phyloP scores from a whole-genome alignment of 768 basidiomycete species.

The Tricholoma hemisulphureum region DNA sequence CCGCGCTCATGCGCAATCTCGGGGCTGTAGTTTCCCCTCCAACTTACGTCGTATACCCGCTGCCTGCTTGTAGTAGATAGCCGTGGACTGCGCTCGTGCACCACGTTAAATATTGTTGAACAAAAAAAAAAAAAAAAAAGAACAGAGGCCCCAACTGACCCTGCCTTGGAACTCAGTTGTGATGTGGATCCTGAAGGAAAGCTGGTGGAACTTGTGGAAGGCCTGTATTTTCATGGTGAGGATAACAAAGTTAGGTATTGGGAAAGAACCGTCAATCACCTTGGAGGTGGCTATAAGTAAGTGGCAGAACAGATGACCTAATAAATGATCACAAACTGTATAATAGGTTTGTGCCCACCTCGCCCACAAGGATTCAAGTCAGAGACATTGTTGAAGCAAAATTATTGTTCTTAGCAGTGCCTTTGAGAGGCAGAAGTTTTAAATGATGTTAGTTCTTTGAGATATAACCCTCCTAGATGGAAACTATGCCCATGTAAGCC shows the following conservation, averaged over 20 bases:
- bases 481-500: neutral
- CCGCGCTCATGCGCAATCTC: no score
- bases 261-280: neutral
- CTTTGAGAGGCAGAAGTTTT: neutral
- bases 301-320: neutral
- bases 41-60: no score
- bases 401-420: neutral
- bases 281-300: neutral
- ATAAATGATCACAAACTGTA: neutral
- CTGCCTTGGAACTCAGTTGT: no score
- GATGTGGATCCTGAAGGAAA: neutral
- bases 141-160: no score
- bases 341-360: neutral
- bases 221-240: neutral
- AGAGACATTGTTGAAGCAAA: neutral
- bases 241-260: neutral
- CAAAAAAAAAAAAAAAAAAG: no score
- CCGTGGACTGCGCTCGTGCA: no score
- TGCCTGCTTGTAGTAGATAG: no score
- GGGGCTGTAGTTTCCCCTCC: no score
- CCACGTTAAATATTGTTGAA: no score
- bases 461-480: neutral
- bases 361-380: neutral
- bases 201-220: neutral
- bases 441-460: neutral